Conservation (phyloP, 257 asterid genomes). For the Rubia yunnanensis region DNA sequence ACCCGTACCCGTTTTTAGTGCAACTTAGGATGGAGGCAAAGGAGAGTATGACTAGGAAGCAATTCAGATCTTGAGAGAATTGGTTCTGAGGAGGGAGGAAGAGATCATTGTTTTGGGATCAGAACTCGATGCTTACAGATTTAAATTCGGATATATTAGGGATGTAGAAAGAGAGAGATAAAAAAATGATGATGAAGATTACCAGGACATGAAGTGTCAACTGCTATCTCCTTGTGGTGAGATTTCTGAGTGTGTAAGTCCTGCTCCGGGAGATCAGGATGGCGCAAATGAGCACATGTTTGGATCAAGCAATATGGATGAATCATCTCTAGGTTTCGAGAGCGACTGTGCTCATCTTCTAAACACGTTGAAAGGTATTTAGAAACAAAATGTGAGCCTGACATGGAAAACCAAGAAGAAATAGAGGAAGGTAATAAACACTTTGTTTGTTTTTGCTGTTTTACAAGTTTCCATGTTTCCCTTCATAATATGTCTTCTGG, state of each 20-base stretch:
- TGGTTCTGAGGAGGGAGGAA: conserved; percentile 52
- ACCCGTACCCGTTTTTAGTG: no score
- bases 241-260: conserved; percentile 39
- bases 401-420: conserved; percentile 16
- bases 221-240: conserved; percentile 35
- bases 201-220: conserved; percentile 49
- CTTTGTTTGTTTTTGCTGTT: neutral
- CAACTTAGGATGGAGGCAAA: conserved; percentile 99
- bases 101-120: conserved; percentile 47
- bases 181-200: conserved; percentile 63
- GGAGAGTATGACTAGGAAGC: conserved; percentile 82
- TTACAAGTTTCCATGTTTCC: neutral
- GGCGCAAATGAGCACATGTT: conserved; percentile 16
- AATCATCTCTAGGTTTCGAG: conserved; percentile 47
- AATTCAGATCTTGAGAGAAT: conserved; percentile 49
- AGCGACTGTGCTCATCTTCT: conserved; percentile 49
- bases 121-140: conserved; percentile 51
- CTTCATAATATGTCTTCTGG: neutral
- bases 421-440: conserved; percentile 30
- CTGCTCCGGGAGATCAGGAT: conserved; percentile 22
- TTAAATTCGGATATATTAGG: conserved; percentile 41
- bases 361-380: conserved; percentile 39
- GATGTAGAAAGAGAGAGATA: conserved; percentile 52
- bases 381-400: conserved; percentile 22
- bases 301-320: conserved; percentile 26